phyloP scores from a whole-genome alignment of 768 basidiomycete species.

The Heimioporus sp. region DNA sequence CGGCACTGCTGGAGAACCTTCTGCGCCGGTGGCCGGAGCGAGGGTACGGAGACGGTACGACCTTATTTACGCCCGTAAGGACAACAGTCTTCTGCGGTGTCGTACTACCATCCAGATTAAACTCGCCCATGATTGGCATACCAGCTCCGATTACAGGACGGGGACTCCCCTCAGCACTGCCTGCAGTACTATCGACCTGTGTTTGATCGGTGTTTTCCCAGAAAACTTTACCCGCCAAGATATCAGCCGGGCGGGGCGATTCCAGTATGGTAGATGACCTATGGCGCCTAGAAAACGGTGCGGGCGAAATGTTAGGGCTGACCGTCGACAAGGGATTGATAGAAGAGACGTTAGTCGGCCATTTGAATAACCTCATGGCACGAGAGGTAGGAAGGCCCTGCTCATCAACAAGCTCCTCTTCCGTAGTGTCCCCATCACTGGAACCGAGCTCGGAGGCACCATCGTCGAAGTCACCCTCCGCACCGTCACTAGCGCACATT shows the following conservation, averaged over 20 bases:
- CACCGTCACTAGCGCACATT: constrained; percentile 38
- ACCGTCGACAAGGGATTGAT: constrained; percentile 79
- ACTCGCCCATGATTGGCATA: constrained; percentile 40
- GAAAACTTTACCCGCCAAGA: constrained; percentile 59
- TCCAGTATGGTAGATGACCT: constrained; percentile 29
- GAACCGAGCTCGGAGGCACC: constrained; percentile 49
- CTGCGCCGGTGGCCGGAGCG: constrained; percentile 24
- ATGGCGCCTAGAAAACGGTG: constrained; percentile 33
- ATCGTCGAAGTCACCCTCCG: constrained; percentile 36
- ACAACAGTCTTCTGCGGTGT: constrained; percentile 19
- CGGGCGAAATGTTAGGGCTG: constrained; percentile 52
- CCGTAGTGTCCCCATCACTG: constrained; percentile 74
- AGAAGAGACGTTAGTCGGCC: constrained; percentile 58
- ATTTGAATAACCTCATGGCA: constrained; percentile 69
- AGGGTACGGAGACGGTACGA: constrained; percentile 33
- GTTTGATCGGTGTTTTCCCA: constrained; percentile 46
- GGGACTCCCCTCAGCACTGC: constrained; percentile 32
- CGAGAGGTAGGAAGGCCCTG: constrained; percentile 72
- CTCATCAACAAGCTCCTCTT: constrained; percentile 79
- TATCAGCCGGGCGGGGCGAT: constrained; percentile 64
- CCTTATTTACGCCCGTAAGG: constrained; percentile 30
- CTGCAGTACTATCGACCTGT: constrained; percentile 32
- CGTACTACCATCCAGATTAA: constrained; percentile 17
- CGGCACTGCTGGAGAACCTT: constrained; percentile 28
- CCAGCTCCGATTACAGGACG: constrained; percentile 16